Evolutionary conservation across 2,329 filamentous ascomycete species (phyloP), one percentile per base, ranked within the genome.

Genomic region (Coniochaeta ligniaria): DNA sequence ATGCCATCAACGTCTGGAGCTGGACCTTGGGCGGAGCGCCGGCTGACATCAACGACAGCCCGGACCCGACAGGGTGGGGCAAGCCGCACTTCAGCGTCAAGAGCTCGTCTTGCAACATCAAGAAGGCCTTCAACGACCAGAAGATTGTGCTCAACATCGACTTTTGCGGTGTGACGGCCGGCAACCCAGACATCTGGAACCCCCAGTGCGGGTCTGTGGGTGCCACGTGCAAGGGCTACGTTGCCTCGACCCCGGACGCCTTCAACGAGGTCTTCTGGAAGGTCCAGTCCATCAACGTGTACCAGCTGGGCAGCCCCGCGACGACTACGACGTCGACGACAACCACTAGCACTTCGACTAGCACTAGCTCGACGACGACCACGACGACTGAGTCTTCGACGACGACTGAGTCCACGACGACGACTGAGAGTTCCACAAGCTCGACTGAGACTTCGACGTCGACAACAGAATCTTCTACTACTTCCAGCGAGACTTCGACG

Each of bases 131-230:
- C 72, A 76, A 75, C 63, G 77, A 86, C 68, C 83, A 93, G 77
- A 83, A 86, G 66, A 83, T 96, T 62, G 84, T 92, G 60, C 82
- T 92, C 66, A 85, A 92, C 76, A 90, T 90, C 52, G 72, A 86
- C 33, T 88, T 93, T 71, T 94, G 90, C 71, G 90, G 90, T 20
- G 83, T 86, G 66, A 89, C 87, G 77, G 87, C 88, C 1, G 86
- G 71, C 58, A 66, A 67, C 45, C 43, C 61, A 4, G 60, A 63
- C 16, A 62, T 68, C 45, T 75, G 71, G 69, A 62, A 57, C 55
- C n/a, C 31, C 9, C 31, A 57, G 56, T 58, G 56, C 35, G 55
- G 59, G 55, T 68, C 72, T 8, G 61, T 62, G 20, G 66, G 67
- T 47, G 60, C 50, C 1, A 66, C 67, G 20, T 80, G 77, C 68